phyloP scores from a whole-genome alignment of 345 rosid genomes.

The Microthlaspi erraticum region DNA sequence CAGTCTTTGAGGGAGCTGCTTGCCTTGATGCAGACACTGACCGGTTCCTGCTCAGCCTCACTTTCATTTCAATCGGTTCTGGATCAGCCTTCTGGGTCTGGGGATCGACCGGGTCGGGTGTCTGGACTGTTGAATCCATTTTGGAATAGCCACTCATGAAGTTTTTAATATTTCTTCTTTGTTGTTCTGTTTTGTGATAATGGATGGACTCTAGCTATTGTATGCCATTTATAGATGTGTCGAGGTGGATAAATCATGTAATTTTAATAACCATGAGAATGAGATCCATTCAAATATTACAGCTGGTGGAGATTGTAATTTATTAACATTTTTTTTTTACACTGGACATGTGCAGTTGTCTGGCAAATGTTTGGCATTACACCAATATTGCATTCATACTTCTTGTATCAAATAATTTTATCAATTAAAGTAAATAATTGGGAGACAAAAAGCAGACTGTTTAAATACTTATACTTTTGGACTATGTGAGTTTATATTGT shows the following conservation, averaged over 20 bases:
- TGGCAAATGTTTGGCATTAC: slow-evolving; percentile 30
- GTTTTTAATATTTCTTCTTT: slow-evolving; percentile 14
- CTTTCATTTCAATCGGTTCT: slow-evolving; percentile 26
- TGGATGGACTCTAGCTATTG: not conserved
- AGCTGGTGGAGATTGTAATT: slow-evolving; percentile 35
- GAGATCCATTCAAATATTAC: slow-evolving; percentile 33
- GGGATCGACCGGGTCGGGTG: slow-evolving; percentile 21
- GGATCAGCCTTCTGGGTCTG: slow-evolving; percentile 26
- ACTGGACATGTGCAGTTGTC: slow-evolving; percentile 42
- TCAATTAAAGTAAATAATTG: not conserved
- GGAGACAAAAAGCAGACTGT: slow-evolving; percentile 4
- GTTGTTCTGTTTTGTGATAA: not conserved
- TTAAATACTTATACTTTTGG: not conserved
- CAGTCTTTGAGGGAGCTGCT: slow-evolving; percentile 54
- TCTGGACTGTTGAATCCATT: slow-evolving; percentile 31
- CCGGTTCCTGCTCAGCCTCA: slow-evolving; percentile 61
- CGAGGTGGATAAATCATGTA: slow-evolving; percentile 32
- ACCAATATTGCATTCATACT: slow-evolving; percentile 4
- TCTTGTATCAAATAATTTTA: not conserved
- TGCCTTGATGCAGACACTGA: slow-evolving; percentile 56
- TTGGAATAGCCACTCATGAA: slow-evolving; percentile 43
- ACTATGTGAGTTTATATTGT: not conserved
- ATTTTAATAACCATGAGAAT: slow-evolving; percentile 33
- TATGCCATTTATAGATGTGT: slow-evolving; percentile 17
- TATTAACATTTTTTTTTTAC: slow-evolving; percentile 28